A percentile compares a stretch with the other conserved stretches of the same genome.
phyloP scores from a whole-genome alignment of 2,329 filamentous ascomycete species.

The Sporothrix schenckii region DNA sequence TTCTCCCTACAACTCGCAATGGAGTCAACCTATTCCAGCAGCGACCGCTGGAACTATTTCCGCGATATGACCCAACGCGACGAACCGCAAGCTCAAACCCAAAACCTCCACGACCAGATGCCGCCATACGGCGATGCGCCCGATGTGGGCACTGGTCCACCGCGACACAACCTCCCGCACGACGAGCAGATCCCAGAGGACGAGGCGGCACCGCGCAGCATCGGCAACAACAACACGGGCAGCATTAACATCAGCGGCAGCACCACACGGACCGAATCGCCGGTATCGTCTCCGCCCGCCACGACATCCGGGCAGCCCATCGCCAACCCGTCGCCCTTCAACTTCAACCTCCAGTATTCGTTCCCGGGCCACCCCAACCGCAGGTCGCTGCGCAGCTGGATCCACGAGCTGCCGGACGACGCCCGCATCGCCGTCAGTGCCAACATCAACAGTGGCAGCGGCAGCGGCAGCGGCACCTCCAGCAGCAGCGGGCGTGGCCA shows the following conservation, averaged over 20 bases:
- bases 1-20: not conserved
- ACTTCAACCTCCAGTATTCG: not conserved
- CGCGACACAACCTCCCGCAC: not conserved
- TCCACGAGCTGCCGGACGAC: conserved; percentile 26
- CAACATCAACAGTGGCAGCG: not conserved
- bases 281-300: not conserved
- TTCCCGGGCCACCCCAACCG: conserved; percentile 13
- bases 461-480: not conserved
- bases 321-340: conserved; percentile 19
- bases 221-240: not conserved
- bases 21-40: not conserved
- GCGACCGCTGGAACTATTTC: conserved; percentile 21
- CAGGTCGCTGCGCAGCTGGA: conserved; percentile 20
- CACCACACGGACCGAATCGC: not conserved
- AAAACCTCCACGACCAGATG: not conserved
- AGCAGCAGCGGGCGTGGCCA: not conserved
- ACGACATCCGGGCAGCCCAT: not conserved
- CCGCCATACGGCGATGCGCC: not conserved
- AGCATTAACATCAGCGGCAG: not conserved
- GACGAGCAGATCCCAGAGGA: not conserved
- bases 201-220: not conserved
- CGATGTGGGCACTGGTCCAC: conserved; percentile 3
- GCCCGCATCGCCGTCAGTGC: not conserved
- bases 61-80: conserved; percentile 10
- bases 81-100: not conserved